Conservation (phyloP, 257 asterid genomes). For the Lavandula angustifolia region DNA sequence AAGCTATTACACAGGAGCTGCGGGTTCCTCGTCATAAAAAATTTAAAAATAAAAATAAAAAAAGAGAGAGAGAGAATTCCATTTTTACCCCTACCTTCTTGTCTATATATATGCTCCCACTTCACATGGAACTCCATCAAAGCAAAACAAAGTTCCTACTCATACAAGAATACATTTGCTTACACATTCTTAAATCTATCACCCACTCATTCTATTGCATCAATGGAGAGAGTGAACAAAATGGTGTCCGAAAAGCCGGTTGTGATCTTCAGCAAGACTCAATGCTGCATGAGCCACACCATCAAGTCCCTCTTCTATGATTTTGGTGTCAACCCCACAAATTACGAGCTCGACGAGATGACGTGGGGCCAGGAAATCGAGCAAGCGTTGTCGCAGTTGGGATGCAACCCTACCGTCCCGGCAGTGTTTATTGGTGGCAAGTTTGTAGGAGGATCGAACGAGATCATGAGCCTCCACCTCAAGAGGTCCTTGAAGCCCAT, state of each 20-base stretch:
- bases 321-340: conserved; percentile 60
- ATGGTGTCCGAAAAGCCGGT: conserved; percentile 72
- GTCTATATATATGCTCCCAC: conserved; percentile 46
- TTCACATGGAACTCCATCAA: conserved; percentile 45
- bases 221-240: conserved; percentile 64
- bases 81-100: conserved; percentile 22
- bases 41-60: no score
- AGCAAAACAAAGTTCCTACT: conserved; percentile 34
- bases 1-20: no score
- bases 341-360: conserved; percentile 74
- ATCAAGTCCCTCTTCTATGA: conserved; percentile 63
- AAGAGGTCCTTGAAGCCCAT: conserved; percentile 56
- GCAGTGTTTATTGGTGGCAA: conserved; percentile 74
- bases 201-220: no score
- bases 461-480: conserved; percentile 81
- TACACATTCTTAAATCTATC: background rate
- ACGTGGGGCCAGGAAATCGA: conserved; percentile 66
- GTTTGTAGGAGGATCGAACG: conserved; percentile 71
- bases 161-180: background rate
- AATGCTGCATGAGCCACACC: conserved; percentile 70
- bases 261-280: conserved; percentile 75
- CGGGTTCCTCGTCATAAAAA: no score
- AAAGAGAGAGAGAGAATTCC: conserved; percentile 17
- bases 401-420: conserved; percentile 58
- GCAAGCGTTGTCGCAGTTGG: conserved; percentile 53